Evolutionary conservation across 1,139 yeast genomes (phyloP).

Genomic region (Zhuliangozyma parablackwelliae): DNA sequence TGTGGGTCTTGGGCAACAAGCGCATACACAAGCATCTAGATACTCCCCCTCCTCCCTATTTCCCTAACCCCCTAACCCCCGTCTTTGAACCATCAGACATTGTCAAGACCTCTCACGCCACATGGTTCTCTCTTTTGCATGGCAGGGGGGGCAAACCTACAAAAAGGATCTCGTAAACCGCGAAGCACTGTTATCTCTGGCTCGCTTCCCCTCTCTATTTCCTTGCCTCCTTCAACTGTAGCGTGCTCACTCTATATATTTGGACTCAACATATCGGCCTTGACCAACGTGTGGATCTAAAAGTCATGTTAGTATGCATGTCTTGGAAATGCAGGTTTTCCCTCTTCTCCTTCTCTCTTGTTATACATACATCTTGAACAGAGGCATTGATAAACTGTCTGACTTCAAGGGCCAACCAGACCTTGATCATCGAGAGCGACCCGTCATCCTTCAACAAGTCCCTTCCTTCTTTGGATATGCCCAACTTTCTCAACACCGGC

Average conservation of each 20-base stretch:
- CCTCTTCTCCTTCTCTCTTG: not conserved
- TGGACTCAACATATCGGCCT: constrained; percentile 49
- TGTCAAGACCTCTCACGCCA: no score
- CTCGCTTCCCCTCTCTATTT: not conserved
- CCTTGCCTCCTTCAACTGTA: not conserved
- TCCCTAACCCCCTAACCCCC: no score
- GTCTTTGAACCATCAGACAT: no score
- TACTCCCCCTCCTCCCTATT: no score
- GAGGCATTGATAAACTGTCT: constrained; percentile 84
- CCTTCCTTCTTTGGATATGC: constrained; percentile 64
- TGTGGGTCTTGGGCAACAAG: no score
- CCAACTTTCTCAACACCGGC: constrained; percentile 82
- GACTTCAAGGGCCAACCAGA: constrained; percentile 87
- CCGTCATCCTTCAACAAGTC: constrained; percentile 56
- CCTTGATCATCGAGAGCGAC: constrained; percentile 74
- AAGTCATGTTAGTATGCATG: constrained; percentile 19
- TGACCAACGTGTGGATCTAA: constrained; percentile 43
- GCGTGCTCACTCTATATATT: constrained; percentile 27
- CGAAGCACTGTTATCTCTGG: not conserved
- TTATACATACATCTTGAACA: constrained; percentile 62
- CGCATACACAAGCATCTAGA: no score
- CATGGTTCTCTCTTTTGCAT: no score
- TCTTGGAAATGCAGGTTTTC: not conserved
- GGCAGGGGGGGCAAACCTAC: no score
- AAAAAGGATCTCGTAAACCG: no score